Conservation (phyloP, 2,329 filamentous ascomycete species). For the Cryphonectria carpinicola region DNA sequence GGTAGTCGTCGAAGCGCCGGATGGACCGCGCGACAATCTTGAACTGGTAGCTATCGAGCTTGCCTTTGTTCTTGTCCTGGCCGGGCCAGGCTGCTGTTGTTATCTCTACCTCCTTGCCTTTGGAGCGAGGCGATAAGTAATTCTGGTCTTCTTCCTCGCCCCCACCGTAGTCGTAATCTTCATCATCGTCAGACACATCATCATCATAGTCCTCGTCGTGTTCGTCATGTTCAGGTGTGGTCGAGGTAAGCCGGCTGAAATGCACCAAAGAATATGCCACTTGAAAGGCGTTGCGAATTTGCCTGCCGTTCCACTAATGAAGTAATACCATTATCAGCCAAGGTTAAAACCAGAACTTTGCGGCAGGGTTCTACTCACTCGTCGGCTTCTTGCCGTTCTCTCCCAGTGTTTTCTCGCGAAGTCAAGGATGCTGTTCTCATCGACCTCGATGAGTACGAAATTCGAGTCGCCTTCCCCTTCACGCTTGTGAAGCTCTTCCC, state of each 20-base stretch:
- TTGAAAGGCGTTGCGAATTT: background rate
- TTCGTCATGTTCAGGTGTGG: background rate
- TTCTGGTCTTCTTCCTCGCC: background rate
- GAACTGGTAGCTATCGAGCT: background rate
- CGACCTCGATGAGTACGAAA: background rate
- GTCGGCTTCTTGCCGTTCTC: background rate
- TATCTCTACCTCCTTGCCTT: background rate
- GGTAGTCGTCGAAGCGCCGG: constrained; percentile 18
- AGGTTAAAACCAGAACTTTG: background rate
- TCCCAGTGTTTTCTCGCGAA: background rate
- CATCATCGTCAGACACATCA: background rate
- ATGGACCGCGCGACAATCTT: background rate
- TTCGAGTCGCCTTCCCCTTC: background rate
- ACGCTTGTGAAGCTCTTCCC: background rate
- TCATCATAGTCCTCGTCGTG: background rate
- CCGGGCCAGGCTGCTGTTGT: background rate
- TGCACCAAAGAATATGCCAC: background rate
- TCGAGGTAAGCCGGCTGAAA: background rate
- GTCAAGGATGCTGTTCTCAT: background rate
- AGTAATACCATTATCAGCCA: background rate
- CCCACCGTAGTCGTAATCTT: background rate
- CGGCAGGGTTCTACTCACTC: background rate
- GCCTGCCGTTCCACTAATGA: background rate
- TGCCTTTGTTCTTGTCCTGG: background rate
- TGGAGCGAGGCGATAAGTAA: background rate